Base-by-base conservation (phyloP, 1,284 basidiomycete species). In the Moniliophthora roreri region DNA sequence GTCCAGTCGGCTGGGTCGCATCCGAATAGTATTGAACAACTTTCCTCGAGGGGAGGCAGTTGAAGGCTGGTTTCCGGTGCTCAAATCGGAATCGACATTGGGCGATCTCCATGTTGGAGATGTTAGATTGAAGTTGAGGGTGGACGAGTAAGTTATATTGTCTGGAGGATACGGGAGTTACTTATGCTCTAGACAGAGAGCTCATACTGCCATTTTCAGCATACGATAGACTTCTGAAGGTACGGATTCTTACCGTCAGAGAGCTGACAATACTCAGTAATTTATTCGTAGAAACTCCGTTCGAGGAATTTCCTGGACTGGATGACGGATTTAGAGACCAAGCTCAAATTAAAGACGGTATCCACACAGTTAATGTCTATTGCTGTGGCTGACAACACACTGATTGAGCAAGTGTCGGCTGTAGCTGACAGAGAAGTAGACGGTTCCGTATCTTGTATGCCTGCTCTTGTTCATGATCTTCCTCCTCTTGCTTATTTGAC, bases 51-150 rank as follows among this genome's bases (percentile, higher is more conserved):
- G 85, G 15, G 87, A 91, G 59, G 66, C 71, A 7, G 76, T 90
- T 11, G 91, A 93, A 62, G 90, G 89, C 8, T 93, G 89, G 89
- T 92, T 85, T 68, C 87, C 89, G n/a, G 80, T 91, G 15, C 69
- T 88, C 51, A 75, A 80, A 42, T 67, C 73, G 35, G 77, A 72
- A 47, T 68, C 75, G 2, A 66, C 75, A 36, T 71, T 75, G 21
- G 74, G 74, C 32, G 78, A 82, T 58, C 64, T 81, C 40, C 85
- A 87, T 62, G 77, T 83, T 4, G 91, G 91, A 32, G 89, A 93
- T 58, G 69, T 93, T 48, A 79, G 83, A 49, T 68, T 93, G 62
- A 86, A 84, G 60, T 68, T 92, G 48, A 75, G 78, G 55, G 82
- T 93, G 8, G 81, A 89, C 52, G 91, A 93, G 87, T 91, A 63